Conservation (phyloP, 1,284 basidiomycete species). For the Trametes hirsuta region DNA sequence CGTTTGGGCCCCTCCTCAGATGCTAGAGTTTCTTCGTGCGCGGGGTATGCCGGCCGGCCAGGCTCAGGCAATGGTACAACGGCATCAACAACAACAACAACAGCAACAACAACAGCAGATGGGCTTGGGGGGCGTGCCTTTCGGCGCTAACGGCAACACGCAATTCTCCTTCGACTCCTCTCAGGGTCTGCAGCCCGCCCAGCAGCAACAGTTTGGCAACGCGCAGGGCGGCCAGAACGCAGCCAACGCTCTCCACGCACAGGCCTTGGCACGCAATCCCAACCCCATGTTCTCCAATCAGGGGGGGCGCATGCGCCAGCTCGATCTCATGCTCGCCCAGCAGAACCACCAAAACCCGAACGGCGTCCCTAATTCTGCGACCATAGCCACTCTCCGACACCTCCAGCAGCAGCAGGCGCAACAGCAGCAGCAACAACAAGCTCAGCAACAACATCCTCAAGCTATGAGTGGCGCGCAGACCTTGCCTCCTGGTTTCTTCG, state of each 20-base stretch:
- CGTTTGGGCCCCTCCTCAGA: conserved; percentile 1
- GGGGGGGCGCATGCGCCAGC: conserved; percentile 18
- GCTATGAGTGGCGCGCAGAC: conserved; percentile 10
- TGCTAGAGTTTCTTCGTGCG: conserved; percentile 18
- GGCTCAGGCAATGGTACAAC: conserved; percentile 13
- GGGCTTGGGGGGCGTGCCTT: conserved; percentile 11
- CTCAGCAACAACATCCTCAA: conserved; percentile 6
- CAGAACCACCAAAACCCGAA: conserved; percentile 34
- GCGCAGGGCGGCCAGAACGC: conserved; percentile 14
- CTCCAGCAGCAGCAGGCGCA: conserved; percentile 23
- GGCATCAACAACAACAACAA: conserved; percentile 20
- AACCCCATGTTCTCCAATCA: conserved; percentile 17
- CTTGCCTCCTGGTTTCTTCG: conserved; percentile 15
- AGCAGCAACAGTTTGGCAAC: conserved; percentile 14
- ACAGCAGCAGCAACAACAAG: conserved; percentile 21
- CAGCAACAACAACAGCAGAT: conserved; percentile 12
- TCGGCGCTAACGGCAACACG: conserved; percentile 16
- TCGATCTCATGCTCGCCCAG: conserved; percentile 20
- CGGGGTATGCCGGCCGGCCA: background rate
- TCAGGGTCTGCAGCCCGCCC: conserved; percentile 13
- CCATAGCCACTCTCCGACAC: conserved; percentile 21
- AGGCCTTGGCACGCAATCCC: conserved; percentile 14
- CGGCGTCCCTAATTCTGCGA: conserved; percentile 2
- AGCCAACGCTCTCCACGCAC: conserved; percentile 8
- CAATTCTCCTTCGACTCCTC: conserved; percentile 21